phyloP scores from a whole-genome alignment of 768 basidiomycete species.

The Melanogaster broomeanus region DNA sequence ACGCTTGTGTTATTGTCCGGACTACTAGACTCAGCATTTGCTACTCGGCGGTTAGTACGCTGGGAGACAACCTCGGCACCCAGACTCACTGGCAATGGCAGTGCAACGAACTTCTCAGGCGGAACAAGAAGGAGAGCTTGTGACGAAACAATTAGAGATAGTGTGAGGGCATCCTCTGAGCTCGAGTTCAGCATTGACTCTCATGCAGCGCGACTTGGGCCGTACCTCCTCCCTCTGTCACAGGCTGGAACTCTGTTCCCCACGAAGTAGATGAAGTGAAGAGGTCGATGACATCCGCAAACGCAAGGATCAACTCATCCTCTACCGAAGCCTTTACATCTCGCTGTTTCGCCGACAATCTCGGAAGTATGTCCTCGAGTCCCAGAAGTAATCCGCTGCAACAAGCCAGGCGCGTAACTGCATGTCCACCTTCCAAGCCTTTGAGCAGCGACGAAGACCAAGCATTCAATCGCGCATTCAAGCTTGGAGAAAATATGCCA shows the following conservation, averaged over 20 bases:
- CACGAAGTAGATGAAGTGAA: conserved; percentile 50
- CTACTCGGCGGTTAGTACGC: conserved; percentile 3
- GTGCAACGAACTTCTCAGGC: conserved; percentile 53
- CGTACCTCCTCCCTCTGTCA: conserved; percentile 44
- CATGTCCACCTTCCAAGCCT: conserved; percentile 67
- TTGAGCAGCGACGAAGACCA: conserved; percentile 56
- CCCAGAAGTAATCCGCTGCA: conserved; percentile 67
- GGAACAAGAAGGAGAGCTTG: conserved; percentile 60
- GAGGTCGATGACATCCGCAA: conserved; percentile 74
- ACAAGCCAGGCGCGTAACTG: conserved; percentile 61
- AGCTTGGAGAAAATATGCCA: conserved; percentile 33
- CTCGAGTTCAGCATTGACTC: conserved; percentile 8
- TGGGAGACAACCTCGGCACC: conserved; percentile 21
- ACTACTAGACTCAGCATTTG: conserved; percentile 37
- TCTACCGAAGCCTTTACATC: conserved; percentile 50
- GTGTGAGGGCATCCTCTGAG: conserved; percentile 44
- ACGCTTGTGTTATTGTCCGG: conserved; percentile 54
- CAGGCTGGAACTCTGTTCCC: conserved; percentile 70
- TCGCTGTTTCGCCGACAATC: conserved; percentile 28
- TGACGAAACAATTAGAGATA: conserved; percentile 55
- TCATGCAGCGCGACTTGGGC: background rate
- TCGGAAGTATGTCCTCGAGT: conserved; percentile 50
- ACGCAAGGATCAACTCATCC: conserved; percentile 64
- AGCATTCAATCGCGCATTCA: conserved; percentile 41
- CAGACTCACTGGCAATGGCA: conserved; percentile 54